phyloP scores from a whole-genome alignment of 176 grass and related monocot genomes.

The Microstegium vimineum region DNA sequence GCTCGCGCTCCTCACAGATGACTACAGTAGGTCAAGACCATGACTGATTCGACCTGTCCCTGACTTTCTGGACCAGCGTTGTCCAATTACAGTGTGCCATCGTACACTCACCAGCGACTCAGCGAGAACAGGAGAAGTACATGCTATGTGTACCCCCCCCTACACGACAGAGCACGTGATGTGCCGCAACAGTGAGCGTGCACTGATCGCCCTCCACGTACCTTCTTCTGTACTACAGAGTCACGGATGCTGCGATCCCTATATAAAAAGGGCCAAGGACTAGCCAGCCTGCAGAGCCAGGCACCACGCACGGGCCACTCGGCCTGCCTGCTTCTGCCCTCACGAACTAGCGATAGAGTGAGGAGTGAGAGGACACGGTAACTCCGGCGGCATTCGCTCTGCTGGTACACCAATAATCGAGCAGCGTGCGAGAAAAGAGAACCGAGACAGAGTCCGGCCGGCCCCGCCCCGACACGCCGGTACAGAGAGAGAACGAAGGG shows the following conservation, averaged over 20 bases:
- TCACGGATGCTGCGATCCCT: background rate
- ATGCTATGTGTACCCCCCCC: background rate
- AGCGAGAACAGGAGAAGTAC: background rate
- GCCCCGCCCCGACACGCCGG: too few relatives aligned
- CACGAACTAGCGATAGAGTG: background rate
- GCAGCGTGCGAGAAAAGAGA: background rate
- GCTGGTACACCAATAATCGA: slow-evolving; percentile 24
- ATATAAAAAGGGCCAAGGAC: slow-evolving; percentile 29
- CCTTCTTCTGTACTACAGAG: background rate
- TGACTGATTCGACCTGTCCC: background rate
- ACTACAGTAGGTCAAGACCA: background rate
- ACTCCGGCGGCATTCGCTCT: background rate
- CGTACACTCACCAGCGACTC: background rate
- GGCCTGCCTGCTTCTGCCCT: background rate
- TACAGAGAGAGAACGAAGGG: background rate
- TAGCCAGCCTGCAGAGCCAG: background rate
- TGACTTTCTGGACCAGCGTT: background rate
- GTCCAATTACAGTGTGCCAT: background rate
- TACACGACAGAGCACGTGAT: background rate
- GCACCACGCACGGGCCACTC: background rate
- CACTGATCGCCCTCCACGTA: background rate
- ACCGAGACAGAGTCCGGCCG: background rate
- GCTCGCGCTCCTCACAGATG: background rate
- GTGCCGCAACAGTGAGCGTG: background rate
- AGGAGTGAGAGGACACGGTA: background rate